Percentiles rank a stretch among this genome's conserved stretches.
phyloP scores from a whole-genome alignment of 225 moss, liverwort and hornwort genomes.

The Neckera pumila region DNA sequence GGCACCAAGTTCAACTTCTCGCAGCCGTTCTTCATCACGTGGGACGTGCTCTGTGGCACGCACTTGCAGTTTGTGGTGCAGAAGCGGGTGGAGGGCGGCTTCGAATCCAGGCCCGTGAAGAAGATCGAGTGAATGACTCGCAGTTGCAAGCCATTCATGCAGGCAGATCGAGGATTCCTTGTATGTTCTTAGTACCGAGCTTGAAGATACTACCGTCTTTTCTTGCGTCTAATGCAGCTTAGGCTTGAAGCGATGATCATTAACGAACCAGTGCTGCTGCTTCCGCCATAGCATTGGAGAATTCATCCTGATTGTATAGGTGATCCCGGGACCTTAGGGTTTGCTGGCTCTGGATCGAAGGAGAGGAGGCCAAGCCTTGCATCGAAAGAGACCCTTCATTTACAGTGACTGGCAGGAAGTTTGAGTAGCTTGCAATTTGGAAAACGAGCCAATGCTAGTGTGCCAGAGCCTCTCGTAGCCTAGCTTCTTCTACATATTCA shows the following conservation, averaged over 20 bases:
- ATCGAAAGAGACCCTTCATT: background rate
- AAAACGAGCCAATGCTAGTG: background rate
- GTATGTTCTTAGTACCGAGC: background rate
- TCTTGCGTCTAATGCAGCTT: background rate
- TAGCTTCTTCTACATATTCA: background rate
- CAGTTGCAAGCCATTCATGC: background rate
- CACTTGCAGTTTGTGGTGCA: slow-evolving; percentile 76
- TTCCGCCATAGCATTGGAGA: background rate
- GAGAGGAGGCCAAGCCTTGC: background rate
- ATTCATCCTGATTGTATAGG: slow-evolving; percentile 4
- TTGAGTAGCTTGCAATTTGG: background rate
- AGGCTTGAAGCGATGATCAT: background rate
- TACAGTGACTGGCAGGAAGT: background rate
- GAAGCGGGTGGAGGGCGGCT: slow-evolving; percentile 70
- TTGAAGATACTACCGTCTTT: background rate
- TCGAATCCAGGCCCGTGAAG: slow-evolving; percentile 64
- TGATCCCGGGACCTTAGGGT: background rate
- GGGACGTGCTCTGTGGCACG: slow-evolving; percentile 80
- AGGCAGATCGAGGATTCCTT: background rate
- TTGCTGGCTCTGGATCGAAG: background rate
- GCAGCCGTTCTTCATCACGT: slow-evolving; percentile 84
- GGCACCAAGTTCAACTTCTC: slow-evolving; percentile 93
- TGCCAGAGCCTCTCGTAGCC: background rate
- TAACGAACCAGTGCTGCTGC: background rate
- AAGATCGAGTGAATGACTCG: slow-evolving; percentile 18